These are phyloP conservation scores for Pythium dissimile DNA, from an alignment of 352 stramenopile genomes.

Conservation along the genomic window DNA sequence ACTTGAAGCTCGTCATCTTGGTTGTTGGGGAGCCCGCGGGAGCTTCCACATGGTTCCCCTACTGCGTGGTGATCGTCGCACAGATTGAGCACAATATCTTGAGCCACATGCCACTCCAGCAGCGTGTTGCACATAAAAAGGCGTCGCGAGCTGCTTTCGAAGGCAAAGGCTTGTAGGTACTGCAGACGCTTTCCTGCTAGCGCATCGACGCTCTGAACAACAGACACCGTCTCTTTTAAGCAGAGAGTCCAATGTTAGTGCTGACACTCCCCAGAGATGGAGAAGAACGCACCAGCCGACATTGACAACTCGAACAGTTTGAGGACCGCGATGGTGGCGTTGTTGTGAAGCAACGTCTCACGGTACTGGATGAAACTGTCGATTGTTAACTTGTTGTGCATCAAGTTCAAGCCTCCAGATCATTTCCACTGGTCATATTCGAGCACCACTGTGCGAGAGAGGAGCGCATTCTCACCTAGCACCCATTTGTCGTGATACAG, in stretches of 20 bases:
- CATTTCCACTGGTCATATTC: neutral
- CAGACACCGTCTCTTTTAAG: neutral
- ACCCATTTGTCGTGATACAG: conserved; percentile 72
- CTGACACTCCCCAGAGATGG: no score
- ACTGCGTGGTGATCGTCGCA: conserved; percentile 21
- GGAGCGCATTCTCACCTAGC: conserved; percentile 27
- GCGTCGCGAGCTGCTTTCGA: conserved; percentile 10
- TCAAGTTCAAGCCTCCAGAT: conserved; percentile 41
- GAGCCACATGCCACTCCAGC: conserved; percentile 48
- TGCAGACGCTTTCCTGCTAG: neutral
- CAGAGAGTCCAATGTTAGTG: no score
- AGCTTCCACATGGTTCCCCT: neutral
- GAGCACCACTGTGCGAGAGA: neutral
- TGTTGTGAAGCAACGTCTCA: conserved; percentile 38
- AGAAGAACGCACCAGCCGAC: neutral
- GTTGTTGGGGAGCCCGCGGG: neutral
- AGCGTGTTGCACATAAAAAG: conserved; percentile 44
- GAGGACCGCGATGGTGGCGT: conserved; percentile 45
- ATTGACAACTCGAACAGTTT: conserved; percentile 24
- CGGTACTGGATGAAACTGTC: conserved; percentile 26
- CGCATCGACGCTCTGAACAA: neutral
- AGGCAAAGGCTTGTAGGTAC: neutral
- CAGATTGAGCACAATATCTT: conserved; percentile 50
- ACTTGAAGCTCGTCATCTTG: neutral
- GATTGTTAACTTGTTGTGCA: conserved; percentile 35